Percentiles rank a stretch among this genome's conserved stretches.
Conservation (phyloP, 2,329 filamentous ascomycete genomes). For the Beauveria sp. region DNA sequence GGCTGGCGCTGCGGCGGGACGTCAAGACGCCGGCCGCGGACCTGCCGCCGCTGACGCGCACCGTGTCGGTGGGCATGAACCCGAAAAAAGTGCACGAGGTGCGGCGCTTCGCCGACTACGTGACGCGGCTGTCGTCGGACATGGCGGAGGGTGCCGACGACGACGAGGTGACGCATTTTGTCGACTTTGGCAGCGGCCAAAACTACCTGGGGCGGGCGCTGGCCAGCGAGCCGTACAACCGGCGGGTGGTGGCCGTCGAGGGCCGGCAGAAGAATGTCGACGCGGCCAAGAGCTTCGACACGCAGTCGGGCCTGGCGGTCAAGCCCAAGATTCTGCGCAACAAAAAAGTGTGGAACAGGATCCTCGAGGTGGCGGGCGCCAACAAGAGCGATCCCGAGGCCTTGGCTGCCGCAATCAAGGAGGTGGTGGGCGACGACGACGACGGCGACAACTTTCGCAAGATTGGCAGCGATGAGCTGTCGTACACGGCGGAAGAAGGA, state of each 20-base stretch:
- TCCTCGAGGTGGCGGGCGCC: slow-evolving; percentile 31
- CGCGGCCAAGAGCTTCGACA: slow-evolving; percentile 76
- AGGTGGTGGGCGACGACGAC: slow-evolving; percentile 22
- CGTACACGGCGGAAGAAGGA: slow-evolving; percentile 51
- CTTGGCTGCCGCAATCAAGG: slow-evolving; percentile 25
- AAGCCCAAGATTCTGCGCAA: slow-evolving; percentile 70
- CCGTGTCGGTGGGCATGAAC: slow-evolving; percentile 85
- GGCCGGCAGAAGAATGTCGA: slow-evolving; percentile 78
- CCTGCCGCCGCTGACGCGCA: slow-evolving; percentile 54
- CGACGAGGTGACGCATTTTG: slow-evolving; percentile 68
- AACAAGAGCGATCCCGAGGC: slow-evolving; percentile 33
- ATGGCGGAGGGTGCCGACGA: slow-evolving; percentile 45
- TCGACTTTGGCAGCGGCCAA: slow-evolving; percentile 94
- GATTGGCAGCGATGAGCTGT: slow-evolving; percentile 22
- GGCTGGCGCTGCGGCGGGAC: slow-evolving; percentile 57
- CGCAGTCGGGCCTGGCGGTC: slow-evolving; percentile 68
- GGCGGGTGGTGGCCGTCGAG: slow-evolving; percentile 85
- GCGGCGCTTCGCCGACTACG: slow-evolving; percentile 77
- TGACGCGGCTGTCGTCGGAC: slow-evolving; percentile 52
- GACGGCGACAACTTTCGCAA: slow-evolving; percentile 20
- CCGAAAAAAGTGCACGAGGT: slow-evolving; percentile 95
- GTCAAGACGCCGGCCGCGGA: slow-evolving; percentile 40
- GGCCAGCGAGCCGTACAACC: slow-evolving; percentile 77
- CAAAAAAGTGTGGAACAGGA: slow-evolving; percentile 66
- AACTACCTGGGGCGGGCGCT: slow-evolving; percentile 90